These are phyloP conservation scores for Pleurotus platypus DNA, from an alignment of 768 basidiomycete species.

Conservation along the genomic window DNA sequence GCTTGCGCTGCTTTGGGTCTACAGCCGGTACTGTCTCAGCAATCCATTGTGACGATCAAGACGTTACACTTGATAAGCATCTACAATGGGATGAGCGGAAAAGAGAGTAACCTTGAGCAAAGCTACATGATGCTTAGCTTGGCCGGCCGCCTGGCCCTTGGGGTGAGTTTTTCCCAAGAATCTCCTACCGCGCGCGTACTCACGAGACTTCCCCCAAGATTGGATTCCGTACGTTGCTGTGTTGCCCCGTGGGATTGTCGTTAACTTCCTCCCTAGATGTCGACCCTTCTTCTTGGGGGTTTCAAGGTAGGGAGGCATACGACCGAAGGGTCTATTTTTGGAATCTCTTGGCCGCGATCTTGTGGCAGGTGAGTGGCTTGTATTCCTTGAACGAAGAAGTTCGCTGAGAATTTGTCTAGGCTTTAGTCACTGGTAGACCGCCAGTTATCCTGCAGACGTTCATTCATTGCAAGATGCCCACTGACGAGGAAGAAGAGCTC, in stretches of 20 bases:
- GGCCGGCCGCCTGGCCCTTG: constrained; percentile 43
- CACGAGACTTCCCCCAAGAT: constrained; percentile 22
- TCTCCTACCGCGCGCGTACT: not conserved
- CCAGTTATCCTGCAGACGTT: constrained; percentile 38
- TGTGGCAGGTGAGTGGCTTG: constrained; percentile 42
- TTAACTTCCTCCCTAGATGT: constrained; percentile 29
- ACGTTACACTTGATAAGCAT: constrained; percentile 50
- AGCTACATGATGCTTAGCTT: constrained; percentile 44
- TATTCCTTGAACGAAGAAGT: not conserved
- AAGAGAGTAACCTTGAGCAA: constrained; percentile 45
- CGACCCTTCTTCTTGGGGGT: constrained; percentile 48
- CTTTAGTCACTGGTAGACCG: constrained; percentile 45
- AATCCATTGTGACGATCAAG: constrained; percentile 46
- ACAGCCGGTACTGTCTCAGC: constrained; percentile 38
- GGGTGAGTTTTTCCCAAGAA: constrained; percentile 26
- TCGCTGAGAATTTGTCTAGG: constrained; percentile 22
- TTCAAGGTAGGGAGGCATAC: constrained; percentile 47
- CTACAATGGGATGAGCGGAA: constrained; percentile 51
- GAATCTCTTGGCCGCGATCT: constrained; percentile 42
- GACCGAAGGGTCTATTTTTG: constrained; percentile 54
- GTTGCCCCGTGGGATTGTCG: not conserved
- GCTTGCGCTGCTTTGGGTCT: constrained; percentile 43
- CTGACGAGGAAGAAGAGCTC: constrained; percentile 38
- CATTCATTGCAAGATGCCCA: constrained; percentile 45
- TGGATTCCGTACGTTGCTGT: constrained; percentile 35